These are phyloP conservation scores for Turritis glabra DNA, from an alignment of 345 rosid species.

Conservation along the genomic window DNA sequence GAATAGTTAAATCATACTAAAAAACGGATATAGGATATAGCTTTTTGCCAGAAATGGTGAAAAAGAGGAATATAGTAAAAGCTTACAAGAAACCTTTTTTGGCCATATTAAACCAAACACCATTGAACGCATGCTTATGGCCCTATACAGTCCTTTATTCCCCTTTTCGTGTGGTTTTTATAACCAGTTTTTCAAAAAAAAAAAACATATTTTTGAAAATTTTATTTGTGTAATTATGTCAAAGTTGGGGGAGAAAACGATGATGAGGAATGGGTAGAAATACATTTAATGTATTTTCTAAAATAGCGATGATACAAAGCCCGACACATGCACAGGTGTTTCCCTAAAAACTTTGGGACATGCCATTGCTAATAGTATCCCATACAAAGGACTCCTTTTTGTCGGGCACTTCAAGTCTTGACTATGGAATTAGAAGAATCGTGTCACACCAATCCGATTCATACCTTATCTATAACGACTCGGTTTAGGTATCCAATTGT, in stretches of 20 bases:
- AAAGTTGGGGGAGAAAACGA: background rate
- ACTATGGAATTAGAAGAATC: constrained; percentile 8
- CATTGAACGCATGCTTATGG: background rate
- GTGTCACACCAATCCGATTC: background rate
- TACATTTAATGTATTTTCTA: background rate
- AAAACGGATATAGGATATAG: background rate
- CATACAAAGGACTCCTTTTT: constrained; percentile 18
- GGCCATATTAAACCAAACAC: constrained; percentile 21
- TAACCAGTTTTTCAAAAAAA: too few relatives aligned
- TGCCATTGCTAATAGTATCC: constrained; percentile 12
- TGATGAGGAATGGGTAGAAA: constrained; percentile 19
- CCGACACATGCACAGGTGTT: constrained; percentile 8
- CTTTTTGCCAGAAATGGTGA: constrained; percentile 20
- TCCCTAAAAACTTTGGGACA: constrained; percentile 14
- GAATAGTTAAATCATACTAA: background rate
- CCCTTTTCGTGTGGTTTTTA: background rate
- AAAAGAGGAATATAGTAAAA: constrained; percentile 20
- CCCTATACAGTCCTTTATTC: background rate
- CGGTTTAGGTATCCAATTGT: background rate
- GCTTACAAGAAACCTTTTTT: constrained; percentile 24
- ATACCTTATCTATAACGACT: background rate
- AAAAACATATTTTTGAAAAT: too few relatives aligned
- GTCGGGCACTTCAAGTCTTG: constrained; percentile 1
- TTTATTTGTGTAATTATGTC: background rate
- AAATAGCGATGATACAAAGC: constrained; percentile 15